Evolutionary conservation across 768 basidiomycete species (phyloP).

Genomic region (Phylloporus arenicola): DNA sequence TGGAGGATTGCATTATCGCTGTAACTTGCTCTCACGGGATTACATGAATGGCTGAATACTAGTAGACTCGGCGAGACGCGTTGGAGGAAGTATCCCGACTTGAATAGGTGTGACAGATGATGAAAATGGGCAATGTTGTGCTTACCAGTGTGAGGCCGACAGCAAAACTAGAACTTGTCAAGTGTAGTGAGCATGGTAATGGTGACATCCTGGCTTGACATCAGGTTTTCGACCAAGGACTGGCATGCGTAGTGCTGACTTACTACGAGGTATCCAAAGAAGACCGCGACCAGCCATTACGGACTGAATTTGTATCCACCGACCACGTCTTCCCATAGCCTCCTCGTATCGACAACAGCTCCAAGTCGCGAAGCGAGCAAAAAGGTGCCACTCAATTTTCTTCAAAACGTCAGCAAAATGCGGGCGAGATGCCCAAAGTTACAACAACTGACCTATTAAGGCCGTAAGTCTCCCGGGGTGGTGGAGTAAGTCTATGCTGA

Average conservation of each 20-base stretch:
- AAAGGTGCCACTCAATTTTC: slow-evolving; percentile 81
- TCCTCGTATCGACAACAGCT: slow-evolving; percentile 67
- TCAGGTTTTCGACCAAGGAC: not conserved
- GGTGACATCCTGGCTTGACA: not conserved
- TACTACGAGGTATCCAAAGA: not conserved
- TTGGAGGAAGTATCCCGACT: not conserved
- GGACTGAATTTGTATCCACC: slow-evolving; percentile 15
- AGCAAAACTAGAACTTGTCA: not conserved
- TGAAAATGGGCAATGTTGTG: not conserved
- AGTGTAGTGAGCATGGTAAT: not conserved
- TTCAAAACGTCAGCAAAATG: slow-evolving; percentile 1
- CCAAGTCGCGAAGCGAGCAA: slow-evolving; percentile 70
- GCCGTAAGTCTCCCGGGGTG: slow-evolving; percentile 92
- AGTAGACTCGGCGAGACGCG: not conserved
- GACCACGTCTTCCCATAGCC: slow-evolving; percentile 70
- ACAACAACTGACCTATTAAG: slow-evolving; percentile 65
- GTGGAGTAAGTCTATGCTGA: slow-evolving; percentile 80
- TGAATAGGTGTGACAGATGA: not conserved
- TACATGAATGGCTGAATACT: not conserved
- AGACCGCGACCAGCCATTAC: not conserved
- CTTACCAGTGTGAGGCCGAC: not conserved
- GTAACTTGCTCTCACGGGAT: not conserved
- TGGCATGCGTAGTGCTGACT: not conserved
- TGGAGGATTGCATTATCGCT: not conserved
- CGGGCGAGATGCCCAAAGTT: not conserved